Evolutionary conservation across 2,329 filamentous ascomycete genomes (phyloP).

Genomic region (Dothistroma septosporum): DNA sequence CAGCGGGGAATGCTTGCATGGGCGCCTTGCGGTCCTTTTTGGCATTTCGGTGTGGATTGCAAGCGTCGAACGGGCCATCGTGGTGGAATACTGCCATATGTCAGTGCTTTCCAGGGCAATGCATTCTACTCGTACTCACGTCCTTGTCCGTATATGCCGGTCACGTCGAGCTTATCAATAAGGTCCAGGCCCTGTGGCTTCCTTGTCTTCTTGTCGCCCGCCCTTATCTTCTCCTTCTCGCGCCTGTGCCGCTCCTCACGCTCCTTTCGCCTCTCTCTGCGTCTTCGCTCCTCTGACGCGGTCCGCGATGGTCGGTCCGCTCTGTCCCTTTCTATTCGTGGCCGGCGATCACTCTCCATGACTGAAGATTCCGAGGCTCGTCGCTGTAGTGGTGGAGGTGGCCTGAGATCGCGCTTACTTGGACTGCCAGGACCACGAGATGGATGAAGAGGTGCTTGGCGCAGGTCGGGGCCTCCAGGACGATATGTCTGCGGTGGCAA

Average conservation of each 20-base stretch:
- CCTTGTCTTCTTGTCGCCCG: conserved; percentile 36
- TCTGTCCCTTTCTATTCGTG: conserved; percentile 46
- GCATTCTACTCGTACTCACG: conserved; percentile 54
- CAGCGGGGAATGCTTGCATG: conserved; percentile 93
- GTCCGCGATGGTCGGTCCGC: conserved; percentile 29
- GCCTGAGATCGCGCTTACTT: conserved; percentile 39
- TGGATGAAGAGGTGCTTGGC: conserved; percentile 38
- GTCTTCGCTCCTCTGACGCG: conserved; percentile 51
- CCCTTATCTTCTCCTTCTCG: conserved; percentile 38
- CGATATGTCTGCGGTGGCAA: conserved; percentile 53
- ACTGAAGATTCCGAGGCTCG: conserved; percentile 79
- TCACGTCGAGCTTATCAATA: conserved; percentile 95
- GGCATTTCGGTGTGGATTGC: conserved; percentile 89
- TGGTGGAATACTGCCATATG: conserved; percentile 77
- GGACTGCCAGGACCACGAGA: conserved; percentile 42
- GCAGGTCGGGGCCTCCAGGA: conserved; percentile 55
- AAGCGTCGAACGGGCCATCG: conserved; percentile 93
- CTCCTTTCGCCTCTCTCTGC: conserved; percentile 41
- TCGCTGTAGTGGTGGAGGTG: conserved; percentile 53
- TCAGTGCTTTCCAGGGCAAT: conserved; percentile 9
- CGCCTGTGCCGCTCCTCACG: conserved; percentile 52
- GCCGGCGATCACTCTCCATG: conserved; percentile 58
- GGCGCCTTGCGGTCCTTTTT: conserved; percentile 77
- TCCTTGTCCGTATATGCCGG: conserved; percentile 89
- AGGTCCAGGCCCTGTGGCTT: conserved; percentile 64